phyloP scores from a whole-genome alignment of 345 rosid species.

The Dipteronia dyeriana region DNA sequence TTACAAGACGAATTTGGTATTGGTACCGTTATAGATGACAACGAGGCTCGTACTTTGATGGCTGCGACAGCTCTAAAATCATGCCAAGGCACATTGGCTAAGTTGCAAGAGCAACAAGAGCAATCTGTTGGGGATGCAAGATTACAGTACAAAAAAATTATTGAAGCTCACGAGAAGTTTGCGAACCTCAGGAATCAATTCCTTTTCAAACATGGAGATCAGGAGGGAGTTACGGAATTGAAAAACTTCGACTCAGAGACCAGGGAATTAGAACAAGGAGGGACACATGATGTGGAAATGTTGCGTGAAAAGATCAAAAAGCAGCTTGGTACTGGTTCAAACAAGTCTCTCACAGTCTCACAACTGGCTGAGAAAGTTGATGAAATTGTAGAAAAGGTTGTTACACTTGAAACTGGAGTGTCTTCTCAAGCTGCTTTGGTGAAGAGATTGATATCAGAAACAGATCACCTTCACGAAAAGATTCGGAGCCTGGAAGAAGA shows the following conservation, averaged over 20 bases:
- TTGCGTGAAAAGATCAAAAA: constrained; percentile 35
- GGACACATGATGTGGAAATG: constrained; percentile 26
- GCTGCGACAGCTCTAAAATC: constrained; percentile 68
- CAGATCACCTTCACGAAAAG: constrained; percentile 53
- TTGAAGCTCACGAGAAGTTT: constrained; percentile 45
- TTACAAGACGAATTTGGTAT: constrained; percentile 83
- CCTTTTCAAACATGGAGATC: constrained; percentile 17
- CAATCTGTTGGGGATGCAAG: constrained; percentile 51
- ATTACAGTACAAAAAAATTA: constrained; percentile 51
- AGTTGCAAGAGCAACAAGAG: constrained; percentile 61
- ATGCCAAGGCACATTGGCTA: constrained; percentile 59
- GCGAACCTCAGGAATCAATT: constrained; percentile 36
- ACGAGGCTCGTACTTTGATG: constrained; percentile 80
- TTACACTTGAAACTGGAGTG: constrained; percentile 52
- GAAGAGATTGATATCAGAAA: constrained; percentile 55
- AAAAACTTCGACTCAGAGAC: constrained; percentile 19
- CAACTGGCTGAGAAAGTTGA: constrained; percentile 71
- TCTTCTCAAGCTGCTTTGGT: constrained; percentile 68
- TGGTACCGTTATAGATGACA: constrained; percentile 54
- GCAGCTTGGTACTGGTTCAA: constrained; percentile 31
- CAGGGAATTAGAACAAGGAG: neutral
- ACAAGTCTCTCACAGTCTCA: constrained; percentile 40
- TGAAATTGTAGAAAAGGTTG: constrained; percentile 74
- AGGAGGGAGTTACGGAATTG: constrained; percentile 22
- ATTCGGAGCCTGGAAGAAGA: constrained; percentile 60